Percentiles rank a stretch among this genome's conserved stretches.
phyloP scores from a whole-genome alignment of 176 grass and related monocot species.

The Aegilops sharonensis region DNA sequence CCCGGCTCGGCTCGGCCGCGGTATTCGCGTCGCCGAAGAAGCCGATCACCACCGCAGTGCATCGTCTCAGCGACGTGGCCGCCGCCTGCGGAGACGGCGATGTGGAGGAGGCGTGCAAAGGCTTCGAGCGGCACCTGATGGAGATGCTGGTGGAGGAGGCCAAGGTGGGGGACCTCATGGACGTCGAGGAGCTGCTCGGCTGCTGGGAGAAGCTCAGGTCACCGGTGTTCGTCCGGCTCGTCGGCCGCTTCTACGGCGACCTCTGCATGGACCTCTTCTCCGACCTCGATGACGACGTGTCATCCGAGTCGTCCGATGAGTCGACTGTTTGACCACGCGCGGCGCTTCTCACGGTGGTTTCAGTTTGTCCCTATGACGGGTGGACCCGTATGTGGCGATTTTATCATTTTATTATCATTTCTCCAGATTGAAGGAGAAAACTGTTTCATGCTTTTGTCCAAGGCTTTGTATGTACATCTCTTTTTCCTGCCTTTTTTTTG shows the following conservation, averaged over 20 bases:
- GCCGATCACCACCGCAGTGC: neutral
- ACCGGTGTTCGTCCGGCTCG: constrained; percentile 68
- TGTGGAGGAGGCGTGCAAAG: constrained; percentile 61
- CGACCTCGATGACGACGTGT: neutral
- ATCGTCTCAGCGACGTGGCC: neutral
- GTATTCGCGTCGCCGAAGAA: too few relatives aligned
- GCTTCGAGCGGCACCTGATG: constrained; percentile 75
- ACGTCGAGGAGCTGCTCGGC: too few relatives aligned
- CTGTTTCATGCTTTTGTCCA: neutral
- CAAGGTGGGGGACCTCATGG: constrained; percentile 54
- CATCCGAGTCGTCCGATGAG: neutral
- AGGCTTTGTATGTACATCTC: neutral
- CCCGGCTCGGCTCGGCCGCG: too few relatives aligned
- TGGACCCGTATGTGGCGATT: neutral
- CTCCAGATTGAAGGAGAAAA: neutral
- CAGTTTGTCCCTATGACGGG: neutral
- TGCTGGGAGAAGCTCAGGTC: too few relatives aligned
- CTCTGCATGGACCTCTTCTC: constrained; percentile 81
- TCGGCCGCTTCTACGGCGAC: constrained; percentile 76
- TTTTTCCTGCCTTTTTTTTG: too few relatives aligned
- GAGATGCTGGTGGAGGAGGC: constrained; percentile 85
- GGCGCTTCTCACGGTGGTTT: neutral
- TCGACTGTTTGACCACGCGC: neutral
- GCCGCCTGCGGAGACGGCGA: neutral
- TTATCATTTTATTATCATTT: neutral